Evolutionary conservation across 257 asterid genomes (phyloP).

Genomic region (Nicotiana obtusifolia): DNA sequence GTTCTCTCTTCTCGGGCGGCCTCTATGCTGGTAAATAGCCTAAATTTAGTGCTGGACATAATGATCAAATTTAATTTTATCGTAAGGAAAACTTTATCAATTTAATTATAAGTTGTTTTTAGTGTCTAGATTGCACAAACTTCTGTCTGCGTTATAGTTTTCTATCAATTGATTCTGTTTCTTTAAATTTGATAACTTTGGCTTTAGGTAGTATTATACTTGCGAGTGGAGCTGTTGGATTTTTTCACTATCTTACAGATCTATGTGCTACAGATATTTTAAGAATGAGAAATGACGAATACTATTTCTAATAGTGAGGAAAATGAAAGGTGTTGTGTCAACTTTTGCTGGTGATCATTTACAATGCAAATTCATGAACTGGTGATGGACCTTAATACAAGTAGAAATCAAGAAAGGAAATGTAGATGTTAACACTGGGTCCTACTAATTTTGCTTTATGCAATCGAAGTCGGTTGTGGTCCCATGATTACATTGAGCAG

Average conservation of each 20-base stretch:
- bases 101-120: not conserved
- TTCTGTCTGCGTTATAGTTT: not conserved
- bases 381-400: not conserved
- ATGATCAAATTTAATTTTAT: not conserved
- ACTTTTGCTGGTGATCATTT: not conserved
- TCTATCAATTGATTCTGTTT: not conserved
- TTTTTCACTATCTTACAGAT: not conserved
- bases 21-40: conserved; percentile 77
- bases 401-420: conserved; percentile 3
- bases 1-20: conserved; percentile 82
- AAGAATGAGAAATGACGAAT: not conserved
- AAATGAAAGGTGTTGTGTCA: not conserved
- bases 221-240: not conserved
- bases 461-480: not conserved
- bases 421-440: not conserved
- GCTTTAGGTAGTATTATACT: not conserved
- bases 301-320: not conserved
- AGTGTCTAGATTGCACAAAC: not conserved
- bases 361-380: not conserved
- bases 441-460: not conserved
- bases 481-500: not conserved
- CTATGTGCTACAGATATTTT: not conserved
- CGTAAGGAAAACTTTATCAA: not conserved
- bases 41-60: not conserved
- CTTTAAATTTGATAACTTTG: not conserved